Evolutionary conservation across 495 filamentous ascomycete species (phyloP), one percentile per base, ranked within the genome.

Genomic region (Hypoxylon trugodes): DNA sequence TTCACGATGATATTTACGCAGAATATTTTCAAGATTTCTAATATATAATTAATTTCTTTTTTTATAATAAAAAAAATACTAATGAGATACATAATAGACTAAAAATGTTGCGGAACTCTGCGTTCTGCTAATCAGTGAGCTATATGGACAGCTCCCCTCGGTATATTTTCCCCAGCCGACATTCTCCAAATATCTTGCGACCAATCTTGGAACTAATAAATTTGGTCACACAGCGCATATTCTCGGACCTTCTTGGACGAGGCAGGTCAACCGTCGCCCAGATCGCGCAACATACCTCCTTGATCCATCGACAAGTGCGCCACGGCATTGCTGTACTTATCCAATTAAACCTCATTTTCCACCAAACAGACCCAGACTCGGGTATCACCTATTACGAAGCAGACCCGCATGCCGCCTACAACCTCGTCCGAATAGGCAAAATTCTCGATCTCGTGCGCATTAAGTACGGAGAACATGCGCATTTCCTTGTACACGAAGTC

Each of bases 141-240:
- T 89, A 16, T 91, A 93, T 74, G 95, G 95, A 64, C 90, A 96
- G 69, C 83, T 98, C 22, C 89, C 91, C 46, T 90, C 91, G 71
- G 94, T 98, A 88, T 68, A 91, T 82, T 28, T 52, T 13, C 51
- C 32, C 54, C 19, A 33, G 2, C 12, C n/a, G 16, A 63, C 25
- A 43, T 13, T 22, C 32, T 42, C 18, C 21, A 28, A 25, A 12
- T 13, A 54, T 19, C 35, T 8, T 10, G 6, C 41, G 13, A 12
- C 24, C 28, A 32, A 30, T 35, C 28, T 52, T 36, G 21, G 9
- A 19, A 30, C 61, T 65, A 41, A 62, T 61, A 71, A 45, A 68
- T 57, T 32, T 2, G 3, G 13, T 12, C 22, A 13, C 18, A 13
- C 63, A 91, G 89, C 84, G 87, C 65, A 89, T 98, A 68, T 94